Percentiles rank a stretch among this genome's conserved stretches.
These are phyloP conservation scores for Fusarium goolgardi DNA, from an alignment of 2,329 filamentous ascomycete species.

Conservation along the genomic window DNA sequence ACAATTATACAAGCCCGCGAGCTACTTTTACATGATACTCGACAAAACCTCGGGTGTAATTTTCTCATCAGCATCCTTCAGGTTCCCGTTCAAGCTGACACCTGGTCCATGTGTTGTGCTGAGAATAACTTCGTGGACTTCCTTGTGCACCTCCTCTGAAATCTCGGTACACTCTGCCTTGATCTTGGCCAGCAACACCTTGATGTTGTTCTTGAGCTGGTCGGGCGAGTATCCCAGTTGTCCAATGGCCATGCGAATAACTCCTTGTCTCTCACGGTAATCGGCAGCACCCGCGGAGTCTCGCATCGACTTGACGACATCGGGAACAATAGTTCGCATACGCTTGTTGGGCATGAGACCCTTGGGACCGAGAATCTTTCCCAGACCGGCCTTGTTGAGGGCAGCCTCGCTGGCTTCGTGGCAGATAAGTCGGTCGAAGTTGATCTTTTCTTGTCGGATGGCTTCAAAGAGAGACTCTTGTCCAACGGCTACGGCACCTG, in stretches of 20 bases:
- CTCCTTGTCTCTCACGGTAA: slow-evolving; percentile 87
- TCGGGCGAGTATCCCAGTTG: slow-evolving; percentile 90
- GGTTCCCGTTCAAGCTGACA: slow-evolving; percentile 85
- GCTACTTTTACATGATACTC: slow-evolving; percentile 62
- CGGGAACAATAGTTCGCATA: slow-evolving; percentile 86
- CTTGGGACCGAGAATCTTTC: slow-evolving; percentile 84
- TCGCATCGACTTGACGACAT: slow-evolving; percentile 78
- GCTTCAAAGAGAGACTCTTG: slow-evolving; percentile 86
- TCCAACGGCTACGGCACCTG: slow-evolving; percentile 85
- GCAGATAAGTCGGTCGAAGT: slow-evolving; percentile 91
- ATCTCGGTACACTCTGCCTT: slow-evolving; percentile 83
- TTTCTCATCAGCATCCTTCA: slow-evolving; percentile 70
- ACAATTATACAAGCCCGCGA: slow-evolving; percentile 51
- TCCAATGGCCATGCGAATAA: slow-evolving; percentile 89
- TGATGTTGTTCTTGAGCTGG: slow-evolving; percentile 86
- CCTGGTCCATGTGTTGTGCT: slow-evolving; percentile 90
- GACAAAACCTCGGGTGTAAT: slow-evolving; percentile 65
- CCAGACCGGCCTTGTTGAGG: slow-evolving; percentile 83
- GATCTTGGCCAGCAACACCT: slow-evolving; percentile 77
- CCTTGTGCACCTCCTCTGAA: slow-evolving; percentile 62
- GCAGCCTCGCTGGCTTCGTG: slow-evolving; percentile 81
- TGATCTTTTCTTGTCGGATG: slow-evolving; percentile 78
- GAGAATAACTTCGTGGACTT: slow-evolving; percentile 74
- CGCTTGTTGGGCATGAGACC: slow-evolving; percentile 94
- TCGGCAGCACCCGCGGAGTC: slow-evolving; percentile 86